Percentiles rank a stretch among this genome's conserved stretches.
These are phyloP conservation scores for Malassezia sp. DNA, from an alignment of 1,284 basidiomycete genomes.

Conservation along the genomic window DNA sequence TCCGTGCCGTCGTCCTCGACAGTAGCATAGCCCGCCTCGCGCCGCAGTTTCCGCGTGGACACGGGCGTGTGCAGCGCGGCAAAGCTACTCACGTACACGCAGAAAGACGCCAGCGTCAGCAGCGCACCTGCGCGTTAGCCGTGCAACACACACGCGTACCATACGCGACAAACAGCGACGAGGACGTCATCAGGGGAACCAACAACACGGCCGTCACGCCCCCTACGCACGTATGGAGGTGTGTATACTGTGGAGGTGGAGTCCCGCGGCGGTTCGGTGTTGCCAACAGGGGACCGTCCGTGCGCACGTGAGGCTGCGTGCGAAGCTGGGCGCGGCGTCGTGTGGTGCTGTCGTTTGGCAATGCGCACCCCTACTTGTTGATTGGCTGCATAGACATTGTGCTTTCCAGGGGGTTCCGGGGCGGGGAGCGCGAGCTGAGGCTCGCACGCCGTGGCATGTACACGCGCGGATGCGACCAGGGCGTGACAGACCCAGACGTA, in stretches of 20 bases:
- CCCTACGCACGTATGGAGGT: slow-evolving; percentile 3
- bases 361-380: too few relatives aligned
- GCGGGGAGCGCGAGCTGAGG: background rate
- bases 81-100: slow-evolving; percentile 34
- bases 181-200: background rate
- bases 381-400: slow-evolving; percentile 7
- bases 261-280: too few relatives aligned
- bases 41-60: slow-evolving; percentile 26
- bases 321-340: too few relatives aligned
- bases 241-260: too few relatives aligned
- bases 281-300: too few relatives aligned
- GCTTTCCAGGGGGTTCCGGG: background rate
- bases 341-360: too few relatives aligned
- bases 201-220: background rate
- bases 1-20: slow-evolving; percentile 28
- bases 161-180: slow-evolving; percentile 30
- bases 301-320: too few relatives aligned
- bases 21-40: slow-evolving; percentile 9
- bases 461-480: slow-evolving; percentile 12
- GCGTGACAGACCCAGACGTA: slow-evolving; percentile 3
- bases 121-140: background rate
- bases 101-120: background rate
- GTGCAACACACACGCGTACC: slow-evolving; percentile 2
- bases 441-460: slow-evolving; percentile 7
- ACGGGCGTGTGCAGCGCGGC: slow-evolving; percentile 35